Evolutionary conservation across 768 basidiomycete genomes (phyloP), one percentile per base, ranked within the genome.

Genomic region (Leccinum variicolor): DNA sequence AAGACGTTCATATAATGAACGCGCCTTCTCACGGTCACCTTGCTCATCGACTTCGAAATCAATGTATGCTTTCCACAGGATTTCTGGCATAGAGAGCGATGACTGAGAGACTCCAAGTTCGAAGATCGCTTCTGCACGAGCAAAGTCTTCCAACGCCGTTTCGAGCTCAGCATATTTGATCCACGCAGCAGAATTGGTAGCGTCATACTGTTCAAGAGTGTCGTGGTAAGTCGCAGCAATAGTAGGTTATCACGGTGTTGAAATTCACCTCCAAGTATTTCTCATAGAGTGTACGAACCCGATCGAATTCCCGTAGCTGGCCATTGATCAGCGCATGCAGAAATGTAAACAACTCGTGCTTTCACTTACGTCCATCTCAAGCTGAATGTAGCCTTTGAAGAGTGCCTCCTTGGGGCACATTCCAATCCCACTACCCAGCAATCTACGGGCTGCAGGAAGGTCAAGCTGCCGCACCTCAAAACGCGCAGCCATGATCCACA

Each of bases 121-220:
- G 75, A 93, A 98, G 67, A 98, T 94, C 5, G 89, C 94, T 14
- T 96, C 89, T 2, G 93, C 90, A 36, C 95, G 93, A 23, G 84
- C 78, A 69, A 89, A 86, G 72, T 98, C 95, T 70, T 90, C 89
- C 1, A 97, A 80, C 51, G 88, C 87, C 0, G 84, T 82, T 73
- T 98, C 95, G 33, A 97, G 84, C 66, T 96, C 92, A 25, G 96
- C 92, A 72, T 86, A 98, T 72, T 91, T 90, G 74, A 98, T 96
- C 96, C 96, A 98, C 0, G 94, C 92, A 1, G 92, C 78, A 1
- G 92, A 90, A 71, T 96, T 94, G 26, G 92, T 86, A 0, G 94
- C 81, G 71, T 98, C 96, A 69, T 84, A 92, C 91, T 87, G 53
- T 23, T 17, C 11, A 50, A 36, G 13, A 50, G 11, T 43, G 19